Evolutionary conservation across 169 alveolate genomes (phyloP).

Genomic region (Perkinsus marinus): DNA sequence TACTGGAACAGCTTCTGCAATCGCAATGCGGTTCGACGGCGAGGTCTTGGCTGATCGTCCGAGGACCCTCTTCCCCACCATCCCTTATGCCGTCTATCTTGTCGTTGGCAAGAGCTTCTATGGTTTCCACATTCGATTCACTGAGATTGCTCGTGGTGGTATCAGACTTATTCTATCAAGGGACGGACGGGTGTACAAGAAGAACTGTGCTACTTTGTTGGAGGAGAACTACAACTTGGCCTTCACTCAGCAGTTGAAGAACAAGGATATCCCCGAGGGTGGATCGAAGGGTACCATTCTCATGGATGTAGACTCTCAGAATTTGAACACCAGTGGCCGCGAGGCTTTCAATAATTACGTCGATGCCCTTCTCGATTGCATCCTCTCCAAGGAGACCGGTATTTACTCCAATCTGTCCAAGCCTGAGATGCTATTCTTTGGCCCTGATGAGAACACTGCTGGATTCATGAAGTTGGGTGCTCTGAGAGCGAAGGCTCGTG

Average conservation of each 20-base stretch:
- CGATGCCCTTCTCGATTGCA: background rate
- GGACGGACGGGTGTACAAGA: slow-evolving; percentile 41
- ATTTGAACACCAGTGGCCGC: background rate
- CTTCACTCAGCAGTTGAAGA: slow-evolving; percentile 55
- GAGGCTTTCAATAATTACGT: background rate
- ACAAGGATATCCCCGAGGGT: slow-evolving; percentile 63
- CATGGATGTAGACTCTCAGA: slow-evolving; percentile 17
- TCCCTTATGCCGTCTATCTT: slow-evolving; percentile 47
- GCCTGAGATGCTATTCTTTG: slow-evolving; percentile 15
- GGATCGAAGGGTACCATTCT: slow-evolving; percentile 57
- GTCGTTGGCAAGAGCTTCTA: slow-evolving; percentile 51
- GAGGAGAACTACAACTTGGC: slow-evolving; percentile 65
- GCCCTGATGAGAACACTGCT: slow-evolving; percentile 24
- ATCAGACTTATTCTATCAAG: slow-evolving; percentile 51
- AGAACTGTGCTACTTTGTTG: slow-evolving; percentile 47
- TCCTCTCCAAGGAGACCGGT: background rate
- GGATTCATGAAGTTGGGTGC: slow-evolving; percentile 24
- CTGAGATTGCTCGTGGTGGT: slow-evolving; percentile 61
- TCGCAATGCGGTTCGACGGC: slow-evolving; percentile 6
- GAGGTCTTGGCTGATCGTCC: background rate
- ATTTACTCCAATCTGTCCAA: background rate
- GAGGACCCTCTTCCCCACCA: slow-evolving; percentile 16
- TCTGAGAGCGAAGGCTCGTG: slow-evolving; percentile 11
- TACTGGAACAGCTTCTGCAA: slow-evolving; percentile 9
- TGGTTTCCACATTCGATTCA: slow-evolving; percentile 60